These are phyloP conservation scores for Drechmeria coniospora DNA, from an alignment of 2,329 filamentous ascomycete genomes.

Conservation along the genomic window DNA sequence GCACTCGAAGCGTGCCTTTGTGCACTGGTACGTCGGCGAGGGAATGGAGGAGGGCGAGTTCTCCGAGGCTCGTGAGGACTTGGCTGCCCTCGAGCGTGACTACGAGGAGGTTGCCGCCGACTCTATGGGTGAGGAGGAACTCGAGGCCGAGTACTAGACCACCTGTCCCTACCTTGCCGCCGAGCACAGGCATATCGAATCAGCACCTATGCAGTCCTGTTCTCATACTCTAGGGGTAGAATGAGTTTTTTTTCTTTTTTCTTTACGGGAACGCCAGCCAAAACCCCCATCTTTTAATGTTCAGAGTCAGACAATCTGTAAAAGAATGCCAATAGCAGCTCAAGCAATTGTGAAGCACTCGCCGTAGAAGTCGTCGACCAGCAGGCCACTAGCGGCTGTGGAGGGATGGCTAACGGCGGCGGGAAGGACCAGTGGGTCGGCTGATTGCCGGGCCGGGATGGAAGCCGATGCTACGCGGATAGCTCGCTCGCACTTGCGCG, in stretches of 20 bases:
- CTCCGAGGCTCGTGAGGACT: conserved; percentile 95
- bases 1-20: conserved; percentile 99
- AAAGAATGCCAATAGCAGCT: conserved; percentile 8
- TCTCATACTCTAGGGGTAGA: conserved; percentile 11
- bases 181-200: conserved; percentile 7
- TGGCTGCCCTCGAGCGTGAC: conserved; percentile 93
- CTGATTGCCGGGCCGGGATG: conserved; percentile 5
- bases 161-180: conserved; percentile 4
- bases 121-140: conserved; percentile 74
- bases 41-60: conserved; percentile 99
- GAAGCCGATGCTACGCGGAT: conserved; percentile 17
- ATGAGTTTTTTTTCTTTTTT: conserved; percentile 18
- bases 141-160: conserved; percentile 94
- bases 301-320: conserved; percentile 16
- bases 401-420: background rate
- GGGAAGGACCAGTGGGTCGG: conserved; percentile 1
- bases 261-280: too few relatives aligned
- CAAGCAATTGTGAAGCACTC: conserved; percentile 1
- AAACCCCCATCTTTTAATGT: conserved; percentile 22
- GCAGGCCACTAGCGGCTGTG: background rate
- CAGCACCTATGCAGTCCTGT: conserved; percentile 11
- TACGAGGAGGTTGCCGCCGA: conserved; percentile 98
- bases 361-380: background rate
- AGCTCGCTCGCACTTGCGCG: background rate
- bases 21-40: conserved; percentile 99